Evolutionary conservation across 2,329 filamentous ascomycete genomes (phyloP).

Genomic region (Aureobasidium sp.): DNA sequence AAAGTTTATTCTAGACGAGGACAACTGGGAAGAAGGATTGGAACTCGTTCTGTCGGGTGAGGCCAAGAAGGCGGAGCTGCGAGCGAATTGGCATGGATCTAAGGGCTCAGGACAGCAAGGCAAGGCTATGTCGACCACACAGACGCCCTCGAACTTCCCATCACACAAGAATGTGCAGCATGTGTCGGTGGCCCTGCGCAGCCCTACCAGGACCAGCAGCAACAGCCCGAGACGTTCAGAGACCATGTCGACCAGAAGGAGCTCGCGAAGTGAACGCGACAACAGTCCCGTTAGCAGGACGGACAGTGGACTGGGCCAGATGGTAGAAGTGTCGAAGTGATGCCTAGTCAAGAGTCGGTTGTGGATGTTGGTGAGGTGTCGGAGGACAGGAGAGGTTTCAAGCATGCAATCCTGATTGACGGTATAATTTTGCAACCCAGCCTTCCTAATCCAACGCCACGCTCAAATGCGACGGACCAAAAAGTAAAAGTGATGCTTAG

Average conservation of each 20-base stretch:
- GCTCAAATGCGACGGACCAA: not conserved
- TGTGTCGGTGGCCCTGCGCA: not conserved
- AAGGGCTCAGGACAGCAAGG: not conserved
- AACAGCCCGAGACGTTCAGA: conserved; percentile 6
- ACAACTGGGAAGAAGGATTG: conserved; percentile 4
- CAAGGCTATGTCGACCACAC: not conserved
- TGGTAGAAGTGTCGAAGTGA: not conserved
- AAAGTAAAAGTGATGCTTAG: not conserved
- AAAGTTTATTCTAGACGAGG: not conserved
- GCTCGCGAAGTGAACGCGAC: not conserved
- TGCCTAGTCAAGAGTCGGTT: not conserved
- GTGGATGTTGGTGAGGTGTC: not conserved
- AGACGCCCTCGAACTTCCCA: conserved; percentile 5
- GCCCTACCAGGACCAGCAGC: not conserved
- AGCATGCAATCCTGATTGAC: not conserved
- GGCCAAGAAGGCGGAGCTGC: not conserved
- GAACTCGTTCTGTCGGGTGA: not conserved
- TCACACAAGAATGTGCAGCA: not conserved
- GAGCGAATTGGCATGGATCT: not conserved
- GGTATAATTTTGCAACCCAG: not conserved
- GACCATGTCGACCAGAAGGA: conserved; percentile 7
- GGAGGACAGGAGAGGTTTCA: not conserved
- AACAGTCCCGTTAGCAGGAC: conserved; percentile 2
- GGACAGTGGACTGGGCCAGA: conserved; percentile 10
- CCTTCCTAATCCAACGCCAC: not conserved